Conservation (phyloP, 768 basidiomycete genomes). For the Agaricus sinodeliciosus region DNA sequence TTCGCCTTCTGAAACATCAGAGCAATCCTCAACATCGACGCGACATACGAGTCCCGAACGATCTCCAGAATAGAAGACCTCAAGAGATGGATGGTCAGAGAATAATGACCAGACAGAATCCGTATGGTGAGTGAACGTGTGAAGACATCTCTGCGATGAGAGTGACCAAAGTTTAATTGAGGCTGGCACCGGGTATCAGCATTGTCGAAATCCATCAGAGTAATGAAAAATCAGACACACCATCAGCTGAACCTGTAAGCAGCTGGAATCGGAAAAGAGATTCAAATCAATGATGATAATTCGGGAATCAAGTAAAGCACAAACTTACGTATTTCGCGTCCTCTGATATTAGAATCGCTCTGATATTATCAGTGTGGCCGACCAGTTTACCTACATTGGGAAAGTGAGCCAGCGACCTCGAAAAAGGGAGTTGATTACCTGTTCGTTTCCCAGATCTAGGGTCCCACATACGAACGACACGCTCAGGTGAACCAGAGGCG, state of each 20-base stretch:
- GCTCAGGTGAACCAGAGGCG: conserved; percentile 87
- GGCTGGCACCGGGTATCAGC: conserved; percentile 25
- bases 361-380: conserved; percentile 96
- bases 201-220: conserved; percentile 3
- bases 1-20: conserved; percentile 82
- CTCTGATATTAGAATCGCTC: conserved; percentile 82
- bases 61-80: conserved; percentile 93
- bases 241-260: conserved; percentile 82
- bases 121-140: conserved; percentile 94
- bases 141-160: conserved; percentile 79
- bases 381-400: conserved; percentile 63
- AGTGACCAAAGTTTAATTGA: conserved; percentile 96
- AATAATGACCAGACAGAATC: conserved; percentile 93
- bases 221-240: conserved; percentile 19
- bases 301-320: not conserved
- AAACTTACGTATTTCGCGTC: conserved; percentile 82
- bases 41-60: conserved; percentile 84
- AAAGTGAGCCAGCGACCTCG: not conserved
- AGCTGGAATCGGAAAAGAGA: conserved; percentile 34
- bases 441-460: conserved; percentile 77
- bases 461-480: conserved; percentile 91
- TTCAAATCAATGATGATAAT: not conserved
- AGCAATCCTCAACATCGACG: conserved; percentile 82
- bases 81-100: conserved; percentile 80
- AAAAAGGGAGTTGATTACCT: conserved; percentile 19